Evolutionary conservation across 1,284 basidiomycete genomes (phyloP).

Genomic region (Apiotrichum brassicae): DNA sequence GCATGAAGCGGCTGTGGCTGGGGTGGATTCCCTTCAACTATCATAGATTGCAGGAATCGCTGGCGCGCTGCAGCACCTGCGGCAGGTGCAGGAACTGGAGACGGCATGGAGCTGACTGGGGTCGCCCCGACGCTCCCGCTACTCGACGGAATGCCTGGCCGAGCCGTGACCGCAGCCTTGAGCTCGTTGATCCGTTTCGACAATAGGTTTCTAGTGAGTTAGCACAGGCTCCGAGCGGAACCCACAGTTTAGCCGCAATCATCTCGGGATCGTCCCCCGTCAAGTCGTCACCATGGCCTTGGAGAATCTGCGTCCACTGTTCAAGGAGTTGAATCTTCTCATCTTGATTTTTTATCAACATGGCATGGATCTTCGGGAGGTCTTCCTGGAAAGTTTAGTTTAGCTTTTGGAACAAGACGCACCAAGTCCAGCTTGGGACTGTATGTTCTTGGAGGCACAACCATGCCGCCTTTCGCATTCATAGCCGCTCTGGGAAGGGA

Average conservation of each 20-base stretch:
- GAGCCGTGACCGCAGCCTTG: slow-evolving; percentile 26
- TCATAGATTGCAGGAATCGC: neutral
- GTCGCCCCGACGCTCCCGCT: neutral
- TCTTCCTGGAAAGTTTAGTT: slow-evolving; percentile 14
- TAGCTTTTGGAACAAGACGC: neutral
- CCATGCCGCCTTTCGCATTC: neutral
- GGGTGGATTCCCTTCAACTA: neutral
- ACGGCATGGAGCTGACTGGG: neutral
- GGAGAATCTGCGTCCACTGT: slow-evolving; percentile 7
- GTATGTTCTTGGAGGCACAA: neutral
- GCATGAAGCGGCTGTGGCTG: neutral
- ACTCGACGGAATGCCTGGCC: slow-evolving; percentile 28
- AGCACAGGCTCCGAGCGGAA: neutral
- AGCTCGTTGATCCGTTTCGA: slow-evolving; percentile 34
- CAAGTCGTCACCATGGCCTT: slow-evolving; percentile 14
- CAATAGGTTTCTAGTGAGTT: slow-evolving; percentile 17
- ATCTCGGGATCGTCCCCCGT: slow-evolving; percentile 35
- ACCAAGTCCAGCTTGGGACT: slow-evolving; percentile 11
- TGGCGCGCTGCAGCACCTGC: neutral
- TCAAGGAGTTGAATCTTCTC: slow-evolving; percentile 28
- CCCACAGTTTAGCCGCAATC: slow-evolving; percentile 29
- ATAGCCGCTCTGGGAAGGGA: too few species aligned
- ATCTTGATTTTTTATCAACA: slow-evolving; percentile 31
- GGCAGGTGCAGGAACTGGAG: neutral
- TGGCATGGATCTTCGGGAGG: slow-evolving; percentile 25